Conservation (phyloP, 2,329 filamentous ascomycete genomes). For the Taxawa tesnikishii region DNA sequence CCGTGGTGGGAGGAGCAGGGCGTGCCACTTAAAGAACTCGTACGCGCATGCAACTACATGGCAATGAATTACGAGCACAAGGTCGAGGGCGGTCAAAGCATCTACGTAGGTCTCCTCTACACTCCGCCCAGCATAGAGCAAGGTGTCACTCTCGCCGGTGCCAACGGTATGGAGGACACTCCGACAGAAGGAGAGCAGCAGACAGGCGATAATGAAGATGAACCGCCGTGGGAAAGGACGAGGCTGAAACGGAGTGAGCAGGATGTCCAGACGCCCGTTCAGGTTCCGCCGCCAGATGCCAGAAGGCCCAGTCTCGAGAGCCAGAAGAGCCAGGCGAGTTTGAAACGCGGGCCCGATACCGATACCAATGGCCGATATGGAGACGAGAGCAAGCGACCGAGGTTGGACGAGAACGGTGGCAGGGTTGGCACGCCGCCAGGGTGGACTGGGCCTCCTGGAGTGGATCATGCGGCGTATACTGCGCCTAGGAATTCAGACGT, state of each 20-base stretch:
- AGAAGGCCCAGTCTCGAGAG: slow-evolving; percentile 17
- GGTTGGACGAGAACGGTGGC: slow-evolving; percentile 6
- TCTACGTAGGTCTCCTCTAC: slow-evolving; percentile 34
- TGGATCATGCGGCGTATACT: background rate
- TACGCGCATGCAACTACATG: slow-evolving; percentile 64
- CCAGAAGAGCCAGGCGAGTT: slow-evolving; percentile 16
- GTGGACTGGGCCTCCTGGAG: background rate
- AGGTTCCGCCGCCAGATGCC: slow-evolving; percentile 7
- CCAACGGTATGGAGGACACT: slow-evolving; percentile 18
- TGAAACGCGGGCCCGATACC: slow-evolving; percentile 15
- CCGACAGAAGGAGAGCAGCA: no score
- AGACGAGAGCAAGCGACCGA: slow-evolving; percentile 10
- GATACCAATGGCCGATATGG: slow-evolving; percentile 13
- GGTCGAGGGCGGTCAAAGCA: slow-evolving; percentile 25
- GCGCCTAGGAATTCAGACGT: slow-evolving; percentile 2
- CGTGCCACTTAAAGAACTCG: slow-evolving; percentile 58
- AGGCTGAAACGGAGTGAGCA: slow-evolving; percentile 13
- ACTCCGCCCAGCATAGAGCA: no score
- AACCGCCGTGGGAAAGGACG: slow-evolving; percentile 17
- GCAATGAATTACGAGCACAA: slow-evolving; percentile 39
- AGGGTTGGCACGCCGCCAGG: background rate
- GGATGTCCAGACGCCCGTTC: slow-evolving; percentile 12
- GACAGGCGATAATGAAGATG: slow-evolving; percentile 10
- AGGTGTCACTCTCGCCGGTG: slow-evolving; percentile 24
- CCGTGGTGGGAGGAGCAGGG: slow-evolving; percentile 80